Conservation (phyloP, 192 early-diverging fungal genomes). For the Coemansia furcata region DNA sequence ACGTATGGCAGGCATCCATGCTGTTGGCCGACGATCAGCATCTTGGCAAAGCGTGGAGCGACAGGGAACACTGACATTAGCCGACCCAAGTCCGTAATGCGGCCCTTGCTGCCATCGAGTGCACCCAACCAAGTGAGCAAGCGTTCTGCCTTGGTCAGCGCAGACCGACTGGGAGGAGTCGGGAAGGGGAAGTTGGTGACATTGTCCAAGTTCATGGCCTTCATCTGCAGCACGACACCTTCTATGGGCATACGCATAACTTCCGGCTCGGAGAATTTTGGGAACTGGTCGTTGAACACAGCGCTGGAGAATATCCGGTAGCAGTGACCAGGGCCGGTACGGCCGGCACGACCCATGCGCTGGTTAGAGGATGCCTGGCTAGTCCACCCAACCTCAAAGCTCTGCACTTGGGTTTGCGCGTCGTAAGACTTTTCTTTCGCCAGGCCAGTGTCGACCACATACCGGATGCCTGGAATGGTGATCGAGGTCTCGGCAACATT, state of each 20-base stretch:
- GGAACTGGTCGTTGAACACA: conserved; percentile 90
- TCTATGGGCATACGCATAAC: conserved; percentile 94
- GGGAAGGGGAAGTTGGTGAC: conserved; percentile 98
- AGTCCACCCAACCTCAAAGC: conserved; percentile 89
- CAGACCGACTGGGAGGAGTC: conserved; percentile 77
- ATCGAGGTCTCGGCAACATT: conserved; percentile 99
- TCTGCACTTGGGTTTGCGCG: conserved; percentile 81
- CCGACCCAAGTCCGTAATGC: conserved; percentile 80
- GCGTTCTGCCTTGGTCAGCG: conserved; percentile 78
- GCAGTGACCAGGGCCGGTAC: conserved; percentile 95
- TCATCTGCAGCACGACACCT: conserved; percentile 96
- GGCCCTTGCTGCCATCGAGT: conserved; percentile 57
- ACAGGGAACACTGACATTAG: conserved; percentile 92
- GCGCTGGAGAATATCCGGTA: conserved; percentile 92
- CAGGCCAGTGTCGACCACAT: conserved; percentile 95
- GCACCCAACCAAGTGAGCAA: conserved; percentile 76
- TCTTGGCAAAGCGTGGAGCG: conserved; percentile 76
- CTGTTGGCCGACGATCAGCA: conserved; percentile 87
- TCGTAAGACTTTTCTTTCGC: conserved; percentile 89
- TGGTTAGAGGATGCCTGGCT: conserved; percentile 93
- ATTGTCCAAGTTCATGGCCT: conserved; percentile 93
- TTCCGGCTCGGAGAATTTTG: conserved; percentile 82
- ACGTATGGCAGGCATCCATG: conserved; percentile 80
- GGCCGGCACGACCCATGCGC: conserved; percentile 94
- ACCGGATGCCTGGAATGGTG: conserved; percentile 92